Base-by-base conservation (phyloP, 805 yeast species). In the Gaillardinia entomophila region DNA sequence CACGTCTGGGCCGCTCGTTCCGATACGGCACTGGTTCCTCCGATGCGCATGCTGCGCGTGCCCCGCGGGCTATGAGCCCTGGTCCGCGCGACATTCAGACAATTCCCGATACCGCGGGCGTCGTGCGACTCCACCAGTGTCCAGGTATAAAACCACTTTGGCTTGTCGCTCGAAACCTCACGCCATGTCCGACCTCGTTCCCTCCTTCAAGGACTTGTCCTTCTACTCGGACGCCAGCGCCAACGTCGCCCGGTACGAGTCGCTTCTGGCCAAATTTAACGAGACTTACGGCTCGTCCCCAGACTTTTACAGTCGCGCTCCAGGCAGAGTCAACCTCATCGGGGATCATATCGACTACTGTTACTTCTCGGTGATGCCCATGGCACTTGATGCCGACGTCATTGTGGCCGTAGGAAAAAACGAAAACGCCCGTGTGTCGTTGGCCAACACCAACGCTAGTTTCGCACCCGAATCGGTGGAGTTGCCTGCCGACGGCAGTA, bases 301-400 rank as follows among this genome's bases (percentile, higher is more conserved):
- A 3, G 68, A 65, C 22, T 70, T 77, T 46, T 54, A 75, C 24
- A 60, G 78, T 15, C 63, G 87, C 31, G 73, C 83, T 12, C 88
- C 89, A n/a, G 88, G 88, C 20, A 61, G 89, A 44, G 88, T 81
- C 33, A 81, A 80, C 51, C 59, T 81, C 37, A 77, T 81, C 35
- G 88, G 89, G 24, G 88, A 81, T 43, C 89, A 81, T 49, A 75
- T 81, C 34, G 88, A 81, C 56, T 81, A 80, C 51, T 72, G 75
- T 42, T 69, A 72, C 45, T 81, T 76, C 50, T 68, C 84, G 5
- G 82, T 77, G 8, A 64, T 81, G 42, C 88, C 88, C 12, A 75
- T 81, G 79, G 87, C 89, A 3, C 74, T 81, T 24, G 81, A 77
- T 28, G 68, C 60, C 14, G 85, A 79, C 45, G 73, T 79, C 33